Conservation (phyloP, 495 filamentous ascomycete genomes). For the Alectoria sarmentosa region DNA sequence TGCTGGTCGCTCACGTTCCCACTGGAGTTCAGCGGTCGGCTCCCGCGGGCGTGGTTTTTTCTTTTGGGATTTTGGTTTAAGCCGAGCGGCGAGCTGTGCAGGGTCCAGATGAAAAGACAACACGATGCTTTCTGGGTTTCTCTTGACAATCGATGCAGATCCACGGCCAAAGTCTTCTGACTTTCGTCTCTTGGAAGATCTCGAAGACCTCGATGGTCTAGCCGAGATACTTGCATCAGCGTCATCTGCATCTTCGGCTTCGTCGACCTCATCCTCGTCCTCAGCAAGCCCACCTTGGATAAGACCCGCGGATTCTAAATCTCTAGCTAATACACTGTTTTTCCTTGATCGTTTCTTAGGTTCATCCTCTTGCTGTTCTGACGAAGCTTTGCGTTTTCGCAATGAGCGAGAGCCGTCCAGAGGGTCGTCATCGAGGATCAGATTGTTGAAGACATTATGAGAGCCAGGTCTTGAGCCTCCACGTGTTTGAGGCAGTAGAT, state of each 20-base stretch:
- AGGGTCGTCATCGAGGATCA: constrained; percentile 72
- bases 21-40: constrained; percentile 36
- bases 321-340: constrained; percentile 16
- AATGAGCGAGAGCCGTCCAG: constrained; percentile 81
- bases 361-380: constrained; percentile 46
- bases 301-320: constrained; percentile 18
- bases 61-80: constrained; percentile 32
- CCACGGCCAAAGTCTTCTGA: constrained; percentile 28
- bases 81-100: constrained; percentile 51
- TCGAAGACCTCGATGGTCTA: constrained; percentile 23
- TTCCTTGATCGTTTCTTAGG: constrained; percentile 41
- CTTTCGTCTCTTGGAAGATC: constrained; percentile 32
- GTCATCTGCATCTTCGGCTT: constrained; percentile 26
- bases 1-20: constrained; percentile 41
- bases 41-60: constrained; percentile 28
- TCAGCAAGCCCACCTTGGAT: constrained; percentile 9
- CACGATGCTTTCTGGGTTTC: constrained; percentile 40
- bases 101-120: constrained; percentile 54
- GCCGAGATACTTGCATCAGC: constrained; percentile 22
- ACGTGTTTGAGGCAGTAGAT: constrained; percentile 68
- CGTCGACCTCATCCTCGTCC: constrained; percentile 22
- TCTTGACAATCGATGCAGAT: constrained; percentile 31
- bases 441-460: constrained; percentile 73
- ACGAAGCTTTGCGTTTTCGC: constrained; percentile 73
- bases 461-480: constrained; percentile 66